Evolutionary conservation across 2,329 filamentous ascomycete genomes (phyloP), one percentile per base, ranked within the genome.

Genomic region (Septoria linicola): DNA sequence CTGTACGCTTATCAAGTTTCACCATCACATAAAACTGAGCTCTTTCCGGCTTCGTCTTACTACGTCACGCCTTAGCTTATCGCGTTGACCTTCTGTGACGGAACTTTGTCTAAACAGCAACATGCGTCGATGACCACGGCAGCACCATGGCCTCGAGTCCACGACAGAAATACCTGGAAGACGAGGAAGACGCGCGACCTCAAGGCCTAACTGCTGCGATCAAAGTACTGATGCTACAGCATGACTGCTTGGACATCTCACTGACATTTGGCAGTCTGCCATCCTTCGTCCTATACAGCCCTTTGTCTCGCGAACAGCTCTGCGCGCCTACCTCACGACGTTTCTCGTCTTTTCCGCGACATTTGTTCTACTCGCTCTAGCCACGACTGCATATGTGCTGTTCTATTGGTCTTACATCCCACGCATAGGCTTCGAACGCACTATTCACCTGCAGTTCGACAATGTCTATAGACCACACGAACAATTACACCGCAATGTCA

Each of bases 381-480:
- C 85, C 4, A 70, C 78, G 5, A 64, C 80, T 32, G 82, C 83
- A 27, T 88, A 88, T 65, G 73, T 75, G 30, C 70, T 84, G 14
- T 88, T 89, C 71, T 88, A 88, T 72, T 77, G 79, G 68, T 78
- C 77, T 55, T 87, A 83, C 70, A 80, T 89, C 17, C 85, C 85
- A 1, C 78, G 81, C 45, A 80, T 84, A 58, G 80, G 82, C 48
- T 76, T 87, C 54, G 72, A 78, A 54, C 75, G 79, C n/a, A 73
- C 76, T 4, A 74, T 88, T 6, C 81, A 87, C 70, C 71, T 88
- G 16, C 83, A 87, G 68, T 88, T 83, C 69, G 80, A 81, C 72
- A 78, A 74, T 48, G 71, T 68, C 36, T 58, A 63, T 51, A 35
- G 47, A 34, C 27, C 40, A 39, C 42, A 53, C 39, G 44, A 40